Percentiles rank a stretch among this genome's conserved stretches.
phyloP scores from a whole-genome alignment of 805 yeast species.

The Candida pseudofarinosa region DNA sequence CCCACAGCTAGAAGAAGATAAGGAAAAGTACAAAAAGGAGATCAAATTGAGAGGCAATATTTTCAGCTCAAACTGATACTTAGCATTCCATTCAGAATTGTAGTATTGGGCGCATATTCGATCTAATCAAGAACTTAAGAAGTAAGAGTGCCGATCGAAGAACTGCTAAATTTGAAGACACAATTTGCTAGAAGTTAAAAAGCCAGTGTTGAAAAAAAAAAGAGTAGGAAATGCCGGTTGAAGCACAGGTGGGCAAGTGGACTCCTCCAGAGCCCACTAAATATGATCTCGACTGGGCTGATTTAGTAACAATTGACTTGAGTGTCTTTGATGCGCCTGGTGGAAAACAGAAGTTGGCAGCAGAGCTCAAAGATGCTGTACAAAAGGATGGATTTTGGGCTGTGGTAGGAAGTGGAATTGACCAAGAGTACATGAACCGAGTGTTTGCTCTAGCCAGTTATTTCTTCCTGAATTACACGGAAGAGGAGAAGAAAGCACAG shows the following conservation, averaged over 20 bases:
- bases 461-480: constrained; percentile 21
- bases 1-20: no score
- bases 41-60: no score
- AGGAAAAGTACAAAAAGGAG: no score
- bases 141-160: no score
- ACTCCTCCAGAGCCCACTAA: constrained; percentile 21
- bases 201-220: no score
- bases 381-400: constrained; percentile 32
- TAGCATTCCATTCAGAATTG: no score
- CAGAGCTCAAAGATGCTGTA: constrained; percentile 22
- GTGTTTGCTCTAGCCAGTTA: constrained; percentile 25
- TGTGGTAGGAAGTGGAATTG: constrained; percentile 20
- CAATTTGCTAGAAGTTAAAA: no score
- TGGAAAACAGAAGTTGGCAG: constrained; percentile 23
- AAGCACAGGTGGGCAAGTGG: constrained; percentile 15
- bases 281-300: constrained; percentile 29
- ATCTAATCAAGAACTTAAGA: no score
- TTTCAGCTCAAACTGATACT: no score
- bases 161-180: no score
- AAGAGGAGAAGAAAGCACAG: constrained; percentile 22
- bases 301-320: constrained; percentile 23
- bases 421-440: constrained; percentile 21
- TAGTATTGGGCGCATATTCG: no score
- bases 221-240: constrained; percentile 12
- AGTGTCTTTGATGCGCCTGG: constrained; percentile 22